Base-by-base conservation (phyloP, 371 early-diverging fungal species). In the Umbelopsis sp. region DNA sequence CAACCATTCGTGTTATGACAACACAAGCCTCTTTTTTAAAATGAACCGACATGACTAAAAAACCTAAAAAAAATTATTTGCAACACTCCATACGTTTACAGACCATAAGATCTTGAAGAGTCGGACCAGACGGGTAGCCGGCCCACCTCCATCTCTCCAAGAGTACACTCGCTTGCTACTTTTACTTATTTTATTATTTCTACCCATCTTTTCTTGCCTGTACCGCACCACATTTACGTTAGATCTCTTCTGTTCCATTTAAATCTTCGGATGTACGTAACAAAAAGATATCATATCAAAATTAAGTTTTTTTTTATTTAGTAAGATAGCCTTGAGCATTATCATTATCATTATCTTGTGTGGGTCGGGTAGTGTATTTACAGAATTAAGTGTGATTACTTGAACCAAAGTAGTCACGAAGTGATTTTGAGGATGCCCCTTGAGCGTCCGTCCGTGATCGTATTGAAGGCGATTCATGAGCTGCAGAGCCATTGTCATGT, bases 111-210 rank as follows among this genome's bases (percentile, higher is more conserved):
- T 57, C 57, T 35, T 29, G 57, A 24, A 35, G 57, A 57, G 18
- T 57, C 35, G 57, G 57, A 57, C 57, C 32, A 57, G 57, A 57
- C 32, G 12, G n/a, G 57, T 35, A 57, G 35, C 57, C 29, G 57
- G 57, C 57, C 29, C 29, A 10, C 57, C 29, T 29, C 29, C 57
- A 35, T 25, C 35, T 35, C 29, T 35, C 18, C 24, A 53, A 57
- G 57, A 18, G 57, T 18, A 18, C 29, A 35, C 14, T 35, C 29
- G 57, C 32, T 57, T 29, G 41, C 57, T 35, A 57, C 57, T 35
- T 29, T 57, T 16, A 12, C n/a, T 35, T 35, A 32, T 57, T 29
- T 35, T 35, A 57, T 57, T 57, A 57, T 35, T 57, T 35, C 37
- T 57, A 57, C 20, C 48, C 48, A 48, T 35, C 35, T 11, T 35